Conservation (phyloP, 108 stramenopile genomes). For the Pelagomonas calceolata region DNA sequence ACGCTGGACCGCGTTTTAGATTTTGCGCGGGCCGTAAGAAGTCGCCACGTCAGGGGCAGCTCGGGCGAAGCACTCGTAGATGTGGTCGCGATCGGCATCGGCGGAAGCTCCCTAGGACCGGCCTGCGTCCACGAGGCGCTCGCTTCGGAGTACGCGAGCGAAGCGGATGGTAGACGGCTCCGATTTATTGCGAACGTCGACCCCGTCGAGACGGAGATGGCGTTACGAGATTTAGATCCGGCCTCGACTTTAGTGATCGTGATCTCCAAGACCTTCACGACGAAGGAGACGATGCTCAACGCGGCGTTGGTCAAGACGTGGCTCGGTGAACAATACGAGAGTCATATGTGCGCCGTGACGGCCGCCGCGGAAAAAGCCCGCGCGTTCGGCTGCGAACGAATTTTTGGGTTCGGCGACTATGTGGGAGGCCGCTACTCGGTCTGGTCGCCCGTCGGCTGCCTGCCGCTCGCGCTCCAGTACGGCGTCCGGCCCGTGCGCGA, state of each 20-base stretch:
- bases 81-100: constrained; percentile 96
- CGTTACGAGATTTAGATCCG: constrained; percentile 76
- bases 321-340: constrained; percentile 85
- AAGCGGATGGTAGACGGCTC: constrained; percentile 15
- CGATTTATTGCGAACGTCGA: constrained; percentile 96
- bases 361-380: no score
- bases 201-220: constrained; percentile 93
- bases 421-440: constrained; percentile 52
- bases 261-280: constrained; percentile 98
- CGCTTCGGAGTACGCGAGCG: neutral
- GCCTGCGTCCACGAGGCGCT: no score
- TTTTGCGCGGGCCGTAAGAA: constrained; percentile 76
- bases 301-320: constrained; percentile 92
- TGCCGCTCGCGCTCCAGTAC: constrained; percentile 85
- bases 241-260: constrained; percentile 85
- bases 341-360: neutral
- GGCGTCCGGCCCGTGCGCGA: constrained; percentile 20
- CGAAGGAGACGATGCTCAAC: constrained; percentile 98
- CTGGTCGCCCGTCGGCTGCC: constrained; percentile 40
- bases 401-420: constrained; percentile 61
- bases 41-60: constrained; percentile 38
- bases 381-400: constrained; percentile 25
- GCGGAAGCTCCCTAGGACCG: constrained; percentile 65
- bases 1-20: constrained; percentile 72
- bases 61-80: constrained; percentile 82